Evolutionary conservation across 768 basidiomycete genomes (phyloP).

Genomic region (Psilocybe sp.): DNA sequence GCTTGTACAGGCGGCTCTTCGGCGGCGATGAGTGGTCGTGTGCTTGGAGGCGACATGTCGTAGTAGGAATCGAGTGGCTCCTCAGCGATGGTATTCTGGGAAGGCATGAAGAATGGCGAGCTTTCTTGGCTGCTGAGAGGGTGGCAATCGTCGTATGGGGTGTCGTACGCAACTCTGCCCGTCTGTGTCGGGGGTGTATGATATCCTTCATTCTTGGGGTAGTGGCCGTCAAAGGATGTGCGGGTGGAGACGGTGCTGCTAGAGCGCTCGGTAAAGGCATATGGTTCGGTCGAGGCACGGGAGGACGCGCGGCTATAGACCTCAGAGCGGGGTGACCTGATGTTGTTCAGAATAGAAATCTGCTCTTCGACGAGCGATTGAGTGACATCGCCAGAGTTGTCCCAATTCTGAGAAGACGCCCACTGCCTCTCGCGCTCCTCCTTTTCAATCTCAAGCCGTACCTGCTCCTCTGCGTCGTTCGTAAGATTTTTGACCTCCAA

Average conservation of each 20-base stretch:
- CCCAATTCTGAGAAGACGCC: not conserved
- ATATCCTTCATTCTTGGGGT: too few relatives aligned
- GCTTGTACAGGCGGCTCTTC: not conserved
- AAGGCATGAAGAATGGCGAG: not conserved
- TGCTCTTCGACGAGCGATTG: slow-evolving; percentile 22
- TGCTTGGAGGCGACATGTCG: not conserved
- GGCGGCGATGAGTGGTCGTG: not conserved
- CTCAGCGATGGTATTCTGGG: too few relatives aligned
- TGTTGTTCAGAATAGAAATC: slow-evolving; percentile 20
- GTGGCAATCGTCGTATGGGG: too few relatives aligned
- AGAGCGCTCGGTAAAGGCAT: not conserved
- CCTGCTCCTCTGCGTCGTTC: slow-evolving; percentile 19
- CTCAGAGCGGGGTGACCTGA: slow-evolving; percentile 6
- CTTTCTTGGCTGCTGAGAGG: slow-evolving; percentile 9
- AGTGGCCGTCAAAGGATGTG: not conserved
- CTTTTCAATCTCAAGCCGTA: slow-evolving; percentile 18
- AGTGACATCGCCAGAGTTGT: slow-evolving; percentile 5
- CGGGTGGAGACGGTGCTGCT: not conserved
- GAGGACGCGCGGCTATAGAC: not conserved
- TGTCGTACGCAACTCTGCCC: too few relatives aligned
- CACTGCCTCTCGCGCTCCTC: slow-evolving; percentile 17
- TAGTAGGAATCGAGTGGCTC: too few relatives aligned
- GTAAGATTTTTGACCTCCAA: slow-evolving; percentile 16
- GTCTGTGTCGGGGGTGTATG: too few relatives aligned
- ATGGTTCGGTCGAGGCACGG: not conserved